Evolutionary conservation across 176 grass and related monocot species (phyloP).

Genomic region (Avena sativa): DNA sequence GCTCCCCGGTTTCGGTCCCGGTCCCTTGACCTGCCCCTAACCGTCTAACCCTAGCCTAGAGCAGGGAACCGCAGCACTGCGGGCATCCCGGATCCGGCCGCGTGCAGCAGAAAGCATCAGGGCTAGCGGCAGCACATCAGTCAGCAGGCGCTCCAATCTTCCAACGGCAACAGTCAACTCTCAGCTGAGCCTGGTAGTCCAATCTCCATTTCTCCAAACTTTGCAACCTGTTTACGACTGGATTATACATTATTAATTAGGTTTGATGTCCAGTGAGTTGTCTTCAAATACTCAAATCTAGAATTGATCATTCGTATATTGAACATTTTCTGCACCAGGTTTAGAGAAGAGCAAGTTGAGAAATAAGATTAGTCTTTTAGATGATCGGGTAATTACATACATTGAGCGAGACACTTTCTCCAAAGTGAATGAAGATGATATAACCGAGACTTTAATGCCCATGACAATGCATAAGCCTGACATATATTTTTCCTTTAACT

Average conservation of each 20-base stretch:
- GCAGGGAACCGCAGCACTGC: background rate
- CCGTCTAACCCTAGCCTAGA: background rate
- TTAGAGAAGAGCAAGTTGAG: background rate
- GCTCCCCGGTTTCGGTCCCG: background rate
- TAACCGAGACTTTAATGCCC: background rate
- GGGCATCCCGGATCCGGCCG: background rate
- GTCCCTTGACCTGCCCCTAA: background rate
- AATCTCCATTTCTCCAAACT: background rate
- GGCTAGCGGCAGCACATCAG: background rate
- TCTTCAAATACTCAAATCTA: background rate
- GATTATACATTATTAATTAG: background rate
- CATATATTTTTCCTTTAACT: background rate
- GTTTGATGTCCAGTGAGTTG: background rate
- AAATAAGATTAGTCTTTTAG: background rate
- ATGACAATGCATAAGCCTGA: background rate
- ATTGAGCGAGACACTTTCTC: background rate
- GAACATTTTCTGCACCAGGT: background rate
- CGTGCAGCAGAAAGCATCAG: background rate
- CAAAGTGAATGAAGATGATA: background rate
- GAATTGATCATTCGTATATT: background rate
- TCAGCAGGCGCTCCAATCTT: background rate
- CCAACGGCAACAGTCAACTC: background rate
- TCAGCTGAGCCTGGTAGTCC: background rate
- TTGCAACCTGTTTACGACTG: background rate
- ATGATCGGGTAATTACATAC: background rate